A percentile compares a stretch with the other conserved stretches of the same genome.
Evolutionary conservation across 306 rosid species (phyloP).

Genomic region (Quercus variabilis): DNA sequence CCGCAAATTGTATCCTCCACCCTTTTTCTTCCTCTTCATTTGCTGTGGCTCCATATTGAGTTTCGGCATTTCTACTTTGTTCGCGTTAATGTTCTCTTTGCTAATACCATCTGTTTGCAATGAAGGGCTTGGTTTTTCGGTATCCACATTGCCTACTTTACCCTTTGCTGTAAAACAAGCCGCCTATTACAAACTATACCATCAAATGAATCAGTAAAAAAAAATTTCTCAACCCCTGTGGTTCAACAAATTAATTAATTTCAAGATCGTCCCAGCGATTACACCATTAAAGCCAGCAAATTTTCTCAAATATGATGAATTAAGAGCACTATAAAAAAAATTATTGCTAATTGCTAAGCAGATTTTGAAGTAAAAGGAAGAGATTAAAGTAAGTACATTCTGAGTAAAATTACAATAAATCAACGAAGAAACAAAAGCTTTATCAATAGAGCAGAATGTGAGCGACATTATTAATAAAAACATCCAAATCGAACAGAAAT

Average conservation of each 20-base stretch:
- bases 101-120: conserved; percentile 15
- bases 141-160: conserved; percentile 12
- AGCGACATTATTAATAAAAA: not conserved
- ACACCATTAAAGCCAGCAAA: not conserved
- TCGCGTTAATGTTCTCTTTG: conserved; percentile 45
- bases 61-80: conserved; percentile 44
- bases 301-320: not conserved
- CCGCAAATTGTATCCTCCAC: conserved; percentile 75
- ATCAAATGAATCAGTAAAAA: not conserved
- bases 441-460: not conserved
- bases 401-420: not conserved
- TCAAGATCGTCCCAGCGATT: not conserved
- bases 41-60: conserved; percentile 58
- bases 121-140: conserved; percentile 15
- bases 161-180: conserved; percentile 22
- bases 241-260: not conserved
- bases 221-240: not conserved
- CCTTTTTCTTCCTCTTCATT: conserved; percentile 81
- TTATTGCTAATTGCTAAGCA: not conserved
- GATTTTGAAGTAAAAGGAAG: not conserved
- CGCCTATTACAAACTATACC: not conserved
- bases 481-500: not conserved
- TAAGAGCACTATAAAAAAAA: not conserved
- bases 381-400: not conserved
- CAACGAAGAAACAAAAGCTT: not conserved